Conservation (phyloP, 2,329 filamentous ascomycete genomes). For the Chalara sp. region DNA sequence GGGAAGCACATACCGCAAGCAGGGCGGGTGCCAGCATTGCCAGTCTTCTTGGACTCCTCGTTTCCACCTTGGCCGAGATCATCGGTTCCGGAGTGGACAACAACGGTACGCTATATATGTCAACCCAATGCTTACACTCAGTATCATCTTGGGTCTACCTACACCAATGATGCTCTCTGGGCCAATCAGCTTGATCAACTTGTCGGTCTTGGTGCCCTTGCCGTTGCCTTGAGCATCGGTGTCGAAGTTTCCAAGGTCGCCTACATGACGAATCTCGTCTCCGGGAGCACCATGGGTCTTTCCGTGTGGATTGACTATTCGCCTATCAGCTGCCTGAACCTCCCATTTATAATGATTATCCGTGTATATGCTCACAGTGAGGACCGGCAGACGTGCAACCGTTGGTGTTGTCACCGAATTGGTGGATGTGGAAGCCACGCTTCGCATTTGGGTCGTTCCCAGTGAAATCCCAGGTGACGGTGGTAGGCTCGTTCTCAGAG, state of each 20-base stretch:
- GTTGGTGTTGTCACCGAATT: constrained; percentile 99
- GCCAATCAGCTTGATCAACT: constrained; percentile 89
- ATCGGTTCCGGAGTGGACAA: constrained; percentile 91
- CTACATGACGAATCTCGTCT: constrained; percentile 85
- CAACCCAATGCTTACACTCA: constrained; percentile 11
- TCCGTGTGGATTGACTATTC: constrained; percentile 83
- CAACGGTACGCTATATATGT: constrained; percentile 70
- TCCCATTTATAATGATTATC: constrained; percentile 1
- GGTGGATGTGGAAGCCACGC: constrained; percentile 98
- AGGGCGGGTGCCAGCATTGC: constrained; percentile 87
- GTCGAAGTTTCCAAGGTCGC: constrained; percentile 95
- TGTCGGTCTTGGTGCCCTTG: constrained; percentile 73
- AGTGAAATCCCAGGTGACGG: constrained; percentile 83
- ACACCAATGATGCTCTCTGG: constrained; percentile 91
- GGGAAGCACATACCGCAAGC: constrained; percentile 69
- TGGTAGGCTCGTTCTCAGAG: constrained; percentile 74
- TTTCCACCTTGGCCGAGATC: constrained; percentile 89
- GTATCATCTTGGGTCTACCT: constrained; percentile 29
- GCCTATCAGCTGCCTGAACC: constrained; percentile 1
- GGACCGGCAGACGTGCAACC: constrained; percentile 97
- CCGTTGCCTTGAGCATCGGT: constrained; percentile 90
- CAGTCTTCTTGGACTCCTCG: constrained; percentile 97
- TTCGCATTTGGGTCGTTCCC: constrained; percentile 92
- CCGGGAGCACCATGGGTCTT: constrained; percentile 86
- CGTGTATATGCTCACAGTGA: constrained; percentile 65